phyloP scores from a whole-genome alignment of 371 early-diverging fungal genomes.

The Cladochytrium tenue region DNA sequence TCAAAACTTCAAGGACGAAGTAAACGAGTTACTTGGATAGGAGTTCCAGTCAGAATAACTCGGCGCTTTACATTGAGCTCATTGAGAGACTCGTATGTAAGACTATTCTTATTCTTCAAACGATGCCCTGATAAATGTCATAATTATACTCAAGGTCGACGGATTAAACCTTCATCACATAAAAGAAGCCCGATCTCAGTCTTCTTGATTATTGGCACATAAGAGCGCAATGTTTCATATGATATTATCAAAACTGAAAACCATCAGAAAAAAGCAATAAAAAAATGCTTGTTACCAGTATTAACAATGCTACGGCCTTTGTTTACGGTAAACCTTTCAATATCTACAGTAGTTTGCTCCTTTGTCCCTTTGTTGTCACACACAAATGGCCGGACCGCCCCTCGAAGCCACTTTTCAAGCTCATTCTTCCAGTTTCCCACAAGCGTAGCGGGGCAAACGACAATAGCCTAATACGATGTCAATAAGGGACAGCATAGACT shows the following conservation, averaged over 20 bases:
- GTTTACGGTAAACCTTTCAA: conserved; percentile 77
- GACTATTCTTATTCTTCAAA: conserved; percentile 88
- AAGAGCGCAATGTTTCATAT: conserved; percentile 88
- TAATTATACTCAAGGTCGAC: neutral
- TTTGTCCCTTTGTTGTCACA: conserved; percentile 86
- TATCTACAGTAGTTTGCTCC: conserved; percentile 76
- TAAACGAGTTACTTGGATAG: conserved; percentile 91
- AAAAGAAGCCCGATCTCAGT: conserved; percentile 89
- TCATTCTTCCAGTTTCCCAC: conserved; percentile 63
- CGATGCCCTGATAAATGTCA: conserved; percentile 69
- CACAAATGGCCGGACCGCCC: conserved; percentile 74
- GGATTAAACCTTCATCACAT: conserved; percentile 82
- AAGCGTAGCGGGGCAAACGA: conserved; percentile 55
- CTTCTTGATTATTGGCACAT: conserved; percentile 70
- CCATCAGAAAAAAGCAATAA: neutral
- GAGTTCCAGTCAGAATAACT: conserved; percentile 96
- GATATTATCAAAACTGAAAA: conserved; percentile 89
- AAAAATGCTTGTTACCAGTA: conserved; percentile 57
- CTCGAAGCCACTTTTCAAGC: conserved; percentile 84
- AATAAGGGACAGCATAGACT: neutral
- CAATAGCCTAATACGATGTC: conserved; percentile 53
- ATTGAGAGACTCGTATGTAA: conserved; percentile 85
- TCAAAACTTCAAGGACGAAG: too few relatives aligned
- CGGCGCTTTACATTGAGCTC: conserved; percentile 79
- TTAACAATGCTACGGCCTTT: conserved; percentile 80